These are phyloP conservation scores for Ceratocystis diversiconidia DNA, from an alignment of 2,329 filamentous ascomycete genomes.

Conservation along the genomic window DNA sequence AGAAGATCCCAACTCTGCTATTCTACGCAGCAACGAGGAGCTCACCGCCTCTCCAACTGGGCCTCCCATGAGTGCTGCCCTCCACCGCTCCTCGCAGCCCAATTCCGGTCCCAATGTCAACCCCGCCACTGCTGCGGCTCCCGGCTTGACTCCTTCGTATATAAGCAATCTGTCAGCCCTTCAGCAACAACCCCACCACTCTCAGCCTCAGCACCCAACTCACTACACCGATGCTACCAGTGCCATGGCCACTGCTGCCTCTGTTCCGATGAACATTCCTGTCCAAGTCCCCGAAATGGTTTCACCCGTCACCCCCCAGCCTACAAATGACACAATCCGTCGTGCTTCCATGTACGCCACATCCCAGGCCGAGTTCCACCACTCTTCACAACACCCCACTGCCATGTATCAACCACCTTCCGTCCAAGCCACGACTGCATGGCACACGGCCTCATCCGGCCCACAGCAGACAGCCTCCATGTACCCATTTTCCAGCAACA, in stretches of 20 bases:
- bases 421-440: neutral
- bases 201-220: neutral
- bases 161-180: slow-evolving; percentile 21
- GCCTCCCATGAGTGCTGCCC: slow-evolving; percentile 22
- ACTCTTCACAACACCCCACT: neutral
- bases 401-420: neutral
- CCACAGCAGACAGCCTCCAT: neutral
- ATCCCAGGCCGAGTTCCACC: neutral
- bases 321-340: neutral
- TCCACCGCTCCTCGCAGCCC: slow-evolving; percentile 10
- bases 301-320: neutral
- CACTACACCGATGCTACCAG: neutral
- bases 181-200: neutral
- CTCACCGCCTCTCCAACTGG: slow-evolving; percentile 27
- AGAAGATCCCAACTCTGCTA: slow-evolving; percentile 32
- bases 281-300: slow-evolving; percentile 5
- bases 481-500: neutral
- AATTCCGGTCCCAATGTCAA: neutral
- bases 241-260: neutral
- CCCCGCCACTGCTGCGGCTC: slow-evolving; percentile 18
- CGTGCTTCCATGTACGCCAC: neutral
- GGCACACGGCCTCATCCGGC: neutral
- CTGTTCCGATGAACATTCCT: neutral
- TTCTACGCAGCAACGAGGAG: slow-evolving; percentile 24
- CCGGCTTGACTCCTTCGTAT: slow-evolving; percentile 27